Conservation (phyloP, 257 asterid genomes). For the Lycium ferocissimum region DNA sequence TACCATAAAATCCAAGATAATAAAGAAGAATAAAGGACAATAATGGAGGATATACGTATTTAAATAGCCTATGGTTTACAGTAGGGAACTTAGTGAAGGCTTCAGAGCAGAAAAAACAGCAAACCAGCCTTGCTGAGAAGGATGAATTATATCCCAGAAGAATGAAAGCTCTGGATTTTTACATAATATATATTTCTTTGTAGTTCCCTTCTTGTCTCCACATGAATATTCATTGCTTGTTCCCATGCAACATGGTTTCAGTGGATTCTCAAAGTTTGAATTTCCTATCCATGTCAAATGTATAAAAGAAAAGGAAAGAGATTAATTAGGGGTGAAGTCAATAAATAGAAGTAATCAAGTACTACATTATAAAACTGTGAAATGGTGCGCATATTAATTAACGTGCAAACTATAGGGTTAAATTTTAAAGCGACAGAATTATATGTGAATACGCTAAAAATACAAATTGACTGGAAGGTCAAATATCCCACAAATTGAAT, state of each 20-base stretch:
- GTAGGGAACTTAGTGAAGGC: constrained; percentile 41
- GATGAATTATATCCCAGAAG: constrained; percentile 75
- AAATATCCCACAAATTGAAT: too few species aligned
- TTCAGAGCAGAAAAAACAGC: constrained; percentile 52
- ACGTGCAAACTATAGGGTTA: too few species aligned
- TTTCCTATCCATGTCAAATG: constrained; percentile 35
- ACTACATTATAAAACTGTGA: neutral
- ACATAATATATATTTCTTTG: constrained; percentile 55
- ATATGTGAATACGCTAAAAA: too few species aligned
- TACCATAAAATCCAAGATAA: neutral
- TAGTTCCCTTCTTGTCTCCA: constrained; percentile 53
- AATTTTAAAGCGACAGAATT: too few species aligned
- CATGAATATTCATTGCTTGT: constrained; percentile 44
- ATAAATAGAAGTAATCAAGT: neutral
- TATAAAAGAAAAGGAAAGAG: too few species aligned
- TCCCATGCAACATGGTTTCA: constrained; percentile 76
- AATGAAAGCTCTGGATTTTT: constrained; percentile 50
- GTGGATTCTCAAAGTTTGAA: constrained; percentile 31
- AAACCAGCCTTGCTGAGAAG: constrained; percentile 66
- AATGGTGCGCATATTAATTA: neutral
- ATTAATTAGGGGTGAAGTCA: neutral
- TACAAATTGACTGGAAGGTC: too few species aligned
- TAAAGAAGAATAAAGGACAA: neutral
- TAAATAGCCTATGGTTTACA: neutral
- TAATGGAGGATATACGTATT: neutral